phyloP scores from a whole-genome alignment of 768 basidiomycete species.

The Dioszegia hungarica region DNA sequence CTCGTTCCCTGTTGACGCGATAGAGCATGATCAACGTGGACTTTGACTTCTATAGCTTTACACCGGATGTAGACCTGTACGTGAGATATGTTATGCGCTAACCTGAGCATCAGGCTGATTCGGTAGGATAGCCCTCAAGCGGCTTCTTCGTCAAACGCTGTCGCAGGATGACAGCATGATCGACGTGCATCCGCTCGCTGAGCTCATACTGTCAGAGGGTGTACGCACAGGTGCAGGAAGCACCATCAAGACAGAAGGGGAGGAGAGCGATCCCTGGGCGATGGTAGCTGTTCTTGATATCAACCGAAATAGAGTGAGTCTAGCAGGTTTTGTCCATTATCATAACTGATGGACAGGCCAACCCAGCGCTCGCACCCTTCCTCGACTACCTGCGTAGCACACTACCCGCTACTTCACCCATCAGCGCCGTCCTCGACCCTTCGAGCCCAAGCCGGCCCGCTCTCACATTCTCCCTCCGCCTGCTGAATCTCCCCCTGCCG shows the following conservation, averaged over 20 bases:
- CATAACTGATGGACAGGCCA: conserved; percentile 55
- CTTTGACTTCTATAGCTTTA: conserved; percentile 90
- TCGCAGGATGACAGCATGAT: conserved; percentile 75
- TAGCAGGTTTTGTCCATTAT: too few species aligned
- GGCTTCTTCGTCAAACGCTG: conserved; percentile 55
- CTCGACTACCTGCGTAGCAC: conserved; percentile 64
- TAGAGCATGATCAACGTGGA: conserved; percentile 74
- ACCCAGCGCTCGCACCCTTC: conserved; percentile 66
- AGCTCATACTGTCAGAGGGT: conserved; percentile 66
- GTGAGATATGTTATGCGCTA: background rate
- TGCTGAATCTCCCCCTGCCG: conserved; percentile 94
- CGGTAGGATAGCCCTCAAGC: conserved; percentile 55
- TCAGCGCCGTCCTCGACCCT: conserved; percentile 55
- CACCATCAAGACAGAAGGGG: conserved; percentile 86
- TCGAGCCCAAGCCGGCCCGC: conserved; percentile 59
- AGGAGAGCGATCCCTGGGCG: conserved; percentile 85
- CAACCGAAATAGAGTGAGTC: conserved; percentile 59
- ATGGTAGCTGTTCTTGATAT: conserved; percentile 79
- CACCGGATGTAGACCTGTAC: conserved; percentile 74
- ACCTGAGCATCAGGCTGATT: background rate
- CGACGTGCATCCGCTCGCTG: conserved; percentile 67
- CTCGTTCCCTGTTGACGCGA: background rate
- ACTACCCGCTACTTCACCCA: conserved; percentile 57
- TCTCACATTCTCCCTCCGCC: conserved; percentile 75
- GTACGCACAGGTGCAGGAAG: conserved; percentile 61